These are phyloP conservation scores for Martiniozyma abietophila DNA, from an alignment of 805 yeast species.

Conservation along the genomic window DNA sequence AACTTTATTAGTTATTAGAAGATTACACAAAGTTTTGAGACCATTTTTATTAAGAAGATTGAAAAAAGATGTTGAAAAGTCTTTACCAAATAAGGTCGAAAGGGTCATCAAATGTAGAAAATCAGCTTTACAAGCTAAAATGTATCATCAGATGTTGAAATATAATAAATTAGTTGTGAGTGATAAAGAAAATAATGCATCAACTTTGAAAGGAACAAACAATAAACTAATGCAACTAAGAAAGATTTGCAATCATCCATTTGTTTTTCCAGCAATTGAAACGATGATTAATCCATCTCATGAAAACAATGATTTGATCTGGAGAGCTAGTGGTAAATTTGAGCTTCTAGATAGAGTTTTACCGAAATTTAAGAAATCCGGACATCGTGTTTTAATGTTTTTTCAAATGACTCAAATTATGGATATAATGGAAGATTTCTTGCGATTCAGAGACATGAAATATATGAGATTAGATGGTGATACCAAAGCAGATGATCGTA, in stretches of 20 bases:
- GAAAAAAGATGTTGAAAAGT: constrained; percentile 82
- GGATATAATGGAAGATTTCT: constrained; percentile 84
- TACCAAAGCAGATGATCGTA: constrained; percentile 80
- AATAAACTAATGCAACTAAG: constrained; percentile 80
- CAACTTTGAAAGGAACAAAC: constrained; percentile 64
- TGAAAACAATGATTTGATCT: constrained; percentile 55
- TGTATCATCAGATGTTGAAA: constrained; percentile 72
- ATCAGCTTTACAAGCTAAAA: constrained; percentile 58
- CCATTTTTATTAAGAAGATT: constrained; percentile 78
- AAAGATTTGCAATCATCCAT: constrained; percentile 82
- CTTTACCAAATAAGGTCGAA: constrained; percentile 76
- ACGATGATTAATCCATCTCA: constrained; percentile 53
- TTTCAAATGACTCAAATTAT: constrained; percentile 87
- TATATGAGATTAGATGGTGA: constrained; percentile 75
- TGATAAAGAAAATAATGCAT: constrained; percentile 44
- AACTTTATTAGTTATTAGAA: constrained; percentile 66
- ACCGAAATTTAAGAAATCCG: constrained; percentile 65
- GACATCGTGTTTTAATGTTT: constrained; percentile 72
- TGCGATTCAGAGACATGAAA: constrained; percentile 55
- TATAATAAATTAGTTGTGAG: constrained; percentile 62
- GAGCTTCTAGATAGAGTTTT: constrained; percentile 67
- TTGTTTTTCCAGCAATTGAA: constrained; percentile 78
- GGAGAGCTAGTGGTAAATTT: constrained; percentile 76
- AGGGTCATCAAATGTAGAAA: constrained; percentile 72
- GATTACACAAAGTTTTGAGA: constrained; percentile 79